Evolutionary conservation across 257 asterid species (phyloP).

Genomic region (Rhazya stricta): DNA sequence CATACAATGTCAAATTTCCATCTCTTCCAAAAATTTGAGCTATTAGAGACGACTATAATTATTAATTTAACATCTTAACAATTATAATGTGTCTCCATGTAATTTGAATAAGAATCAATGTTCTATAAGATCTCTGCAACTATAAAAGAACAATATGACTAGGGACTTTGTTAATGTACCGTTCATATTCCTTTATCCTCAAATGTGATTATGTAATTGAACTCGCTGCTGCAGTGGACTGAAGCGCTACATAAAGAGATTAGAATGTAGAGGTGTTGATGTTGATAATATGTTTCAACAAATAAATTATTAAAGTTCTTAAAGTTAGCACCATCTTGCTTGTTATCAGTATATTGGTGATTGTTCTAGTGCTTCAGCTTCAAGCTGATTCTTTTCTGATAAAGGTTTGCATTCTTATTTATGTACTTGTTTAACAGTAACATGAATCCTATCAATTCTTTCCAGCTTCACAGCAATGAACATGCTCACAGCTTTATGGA

Average conservation of each 20-base stretch:
- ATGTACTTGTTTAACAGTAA: not conserved
- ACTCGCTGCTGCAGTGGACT: not conserved
- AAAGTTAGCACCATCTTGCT: not conserved
- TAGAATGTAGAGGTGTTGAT: not conserved
- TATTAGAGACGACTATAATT: not conserved
- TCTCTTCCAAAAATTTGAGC: not conserved
- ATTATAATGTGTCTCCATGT: not conserved
- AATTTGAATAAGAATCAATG: not conserved
- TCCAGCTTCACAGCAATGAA: conserved; percentile 45
- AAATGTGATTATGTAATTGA: not conserved
- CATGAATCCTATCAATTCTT: conserved; percentile 11
- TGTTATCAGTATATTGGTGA: not conserved
- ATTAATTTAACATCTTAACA: not conserved
- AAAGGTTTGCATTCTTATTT: not conserved
- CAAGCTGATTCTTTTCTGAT: not conserved
- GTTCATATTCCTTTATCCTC: not conserved
- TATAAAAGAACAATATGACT: not conserved
- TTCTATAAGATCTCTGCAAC: not conserved
- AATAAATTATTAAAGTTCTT: not conserved
- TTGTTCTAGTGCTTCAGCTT: not conserved
- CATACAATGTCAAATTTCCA: not conserved
- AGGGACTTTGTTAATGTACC: not conserved
- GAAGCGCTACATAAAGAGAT: not conserved
- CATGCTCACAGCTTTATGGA: conserved; percentile 48
- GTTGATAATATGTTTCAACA: not conserved